phyloP scores from a whole-genome alignment of 768 basidiomycete genomes.

The Boletellus ananas region DNA sequence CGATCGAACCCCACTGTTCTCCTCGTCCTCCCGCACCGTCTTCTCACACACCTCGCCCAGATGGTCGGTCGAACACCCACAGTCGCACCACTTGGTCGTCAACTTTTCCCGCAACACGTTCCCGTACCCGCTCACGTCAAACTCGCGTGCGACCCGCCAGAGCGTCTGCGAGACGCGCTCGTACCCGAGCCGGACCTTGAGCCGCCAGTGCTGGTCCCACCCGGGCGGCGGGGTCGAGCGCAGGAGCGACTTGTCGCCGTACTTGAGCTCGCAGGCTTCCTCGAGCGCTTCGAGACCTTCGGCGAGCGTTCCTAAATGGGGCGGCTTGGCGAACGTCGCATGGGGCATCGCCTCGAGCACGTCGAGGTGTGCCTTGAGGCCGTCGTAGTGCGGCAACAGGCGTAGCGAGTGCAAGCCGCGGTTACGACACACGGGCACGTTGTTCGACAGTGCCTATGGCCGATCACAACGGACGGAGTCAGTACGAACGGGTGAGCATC shows the following conservation, averaged over 20 bases:
- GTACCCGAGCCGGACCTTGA: constrained; percentile 60
- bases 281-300: constrained; percentile 62
- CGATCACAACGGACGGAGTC: not conserved
- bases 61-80: constrained; percentile 77
- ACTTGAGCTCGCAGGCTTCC: constrained; percentile 59
- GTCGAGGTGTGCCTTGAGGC: constrained; percentile 60
- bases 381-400: constrained; percentile 56
- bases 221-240: constrained; percentile 35
- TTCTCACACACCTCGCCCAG: constrained; percentile 73
- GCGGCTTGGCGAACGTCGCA: constrained; percentile 59
- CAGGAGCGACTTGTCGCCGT: constrained; percentile 35
- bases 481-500: too few relatives aligned
- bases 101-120: constrained; percentile 66
- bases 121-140: constrained; percentile 71
- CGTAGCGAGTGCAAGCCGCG: constrained; percentile 66
- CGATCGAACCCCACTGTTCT: constrained; percentile 50
- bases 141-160: constrained; percentile 68
- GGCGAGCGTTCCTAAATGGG: constrained; percentile 55
- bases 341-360: constrained; percentile 55
- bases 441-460: constrained; percentile 63
- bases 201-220: constrained; percentile 56
- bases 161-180: constrained; percentile 60
- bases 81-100: constrained; percentile 75
- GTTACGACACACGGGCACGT: constrained; percentile 59
- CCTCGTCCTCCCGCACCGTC: constrained; percentile 67